These are phyloP conservation scores for Nidula microcarpa DNA, from an alignment of 768 basidiomycete genomes.

Conservation along the genomic window DNA sequence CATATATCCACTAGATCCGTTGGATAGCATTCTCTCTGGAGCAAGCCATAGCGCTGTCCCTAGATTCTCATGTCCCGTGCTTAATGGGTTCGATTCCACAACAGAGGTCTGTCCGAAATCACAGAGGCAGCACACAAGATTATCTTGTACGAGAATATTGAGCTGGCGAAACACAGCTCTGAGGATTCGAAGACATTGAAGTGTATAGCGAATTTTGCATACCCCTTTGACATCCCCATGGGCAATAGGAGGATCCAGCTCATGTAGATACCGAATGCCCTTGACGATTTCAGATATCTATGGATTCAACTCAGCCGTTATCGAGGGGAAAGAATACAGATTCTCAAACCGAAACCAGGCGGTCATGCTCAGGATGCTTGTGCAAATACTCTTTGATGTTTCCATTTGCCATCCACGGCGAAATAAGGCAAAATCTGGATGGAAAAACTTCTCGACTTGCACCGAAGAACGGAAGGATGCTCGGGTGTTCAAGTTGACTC, in stretches of 20 bases:
- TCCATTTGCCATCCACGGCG: slow-evolving; percentile 19
- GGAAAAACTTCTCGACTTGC: slow-evolving; percentile 10
- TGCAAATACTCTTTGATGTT: slow-evolving; percentile 14
- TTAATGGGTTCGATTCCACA: slow-evolving; percentile 13
- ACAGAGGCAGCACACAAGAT: slow-evolving; percentile 12
- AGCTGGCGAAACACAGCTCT: slow-evolving; percentile 1
- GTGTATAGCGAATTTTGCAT: slow-evolving; percentile 2
- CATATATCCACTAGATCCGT: background rate
- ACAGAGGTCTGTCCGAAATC: slow-evolving; percentile 17
- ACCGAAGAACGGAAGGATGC: slow-evolving; percentile 19
- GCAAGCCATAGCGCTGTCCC: slow-evolving; percentile 14
- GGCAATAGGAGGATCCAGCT: slow-evolving; percentile 31
- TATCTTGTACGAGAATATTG: slow-evolving; percentile 15
- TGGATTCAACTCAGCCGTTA: background rate
- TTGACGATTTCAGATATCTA: slow-evolving; percentile 25
- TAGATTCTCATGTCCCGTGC: slow-evolving; percentile 2
- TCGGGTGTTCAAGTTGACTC: slow-evolving; percentile 19
- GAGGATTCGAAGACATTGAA: background rate
- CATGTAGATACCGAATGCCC: slow-evolving; percentile 34
- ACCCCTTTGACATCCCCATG: slow-evolving; percentile 41
- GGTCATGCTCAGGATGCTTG: slow-evolving; percentile 19
- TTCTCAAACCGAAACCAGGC: slow-evolving; percentile 13
- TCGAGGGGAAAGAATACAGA: background rate
- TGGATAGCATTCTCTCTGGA: slow-evolving; percentile 10
- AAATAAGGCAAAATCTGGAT: slow-evolving; percentile 13